Evolutionary conservation across 345 rosid genomes (phyloP), one percentile per base, ranked within the genome.

Genomic region (Rhodomyrtus tomentosa): DNA sequence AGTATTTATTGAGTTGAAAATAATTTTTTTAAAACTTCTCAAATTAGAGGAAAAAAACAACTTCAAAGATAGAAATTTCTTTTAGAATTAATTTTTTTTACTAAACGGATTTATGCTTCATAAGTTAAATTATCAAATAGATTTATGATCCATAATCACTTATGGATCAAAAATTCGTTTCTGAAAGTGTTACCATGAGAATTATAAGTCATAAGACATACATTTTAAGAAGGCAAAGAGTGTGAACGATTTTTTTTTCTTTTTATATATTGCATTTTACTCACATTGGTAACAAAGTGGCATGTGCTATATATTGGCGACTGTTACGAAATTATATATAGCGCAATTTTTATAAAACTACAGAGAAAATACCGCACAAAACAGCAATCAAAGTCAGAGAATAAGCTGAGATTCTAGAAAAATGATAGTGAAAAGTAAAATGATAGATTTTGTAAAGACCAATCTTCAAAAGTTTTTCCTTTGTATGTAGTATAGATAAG

Each of bases 221-320:
- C 32, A 56, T n/a, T 56, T 56, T 56, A 12, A 3, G 68, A 56
- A 27, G 68, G 15, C 68, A 59, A 59, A 59, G 38, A 27, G 18
- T 14, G 38, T 7, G 0, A 59, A 59, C 27, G 9, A 27, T 27
- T 1, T 58, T 2, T 58, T 10, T n/a, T 58, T 12, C 29, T 14
- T 6, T 49, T 10, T 11, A 49, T 49, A 27, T 27, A 27, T 59
- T 8, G 9, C 72, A 13, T 58, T n/a, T 58, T 13, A 32, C 18
- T 58, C 38, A 1, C 29, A 4, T 2, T 27, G 6, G n/a, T n/a
- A n/a, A n/a, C n/a, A n/a, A n/a, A n/a, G 8, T 5, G 18, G 68
- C 12, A 6, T 1, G 0, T 0, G 14, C 0, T 5, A 2, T 10
- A 4, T 25, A n/a, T 55, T 0, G 5, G 0, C 10, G n/a, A 7